Evolutionary conservation across 176 grass and related monocot species (phyloP).

Genomic region (Phyllostachys edulis): DNA sequence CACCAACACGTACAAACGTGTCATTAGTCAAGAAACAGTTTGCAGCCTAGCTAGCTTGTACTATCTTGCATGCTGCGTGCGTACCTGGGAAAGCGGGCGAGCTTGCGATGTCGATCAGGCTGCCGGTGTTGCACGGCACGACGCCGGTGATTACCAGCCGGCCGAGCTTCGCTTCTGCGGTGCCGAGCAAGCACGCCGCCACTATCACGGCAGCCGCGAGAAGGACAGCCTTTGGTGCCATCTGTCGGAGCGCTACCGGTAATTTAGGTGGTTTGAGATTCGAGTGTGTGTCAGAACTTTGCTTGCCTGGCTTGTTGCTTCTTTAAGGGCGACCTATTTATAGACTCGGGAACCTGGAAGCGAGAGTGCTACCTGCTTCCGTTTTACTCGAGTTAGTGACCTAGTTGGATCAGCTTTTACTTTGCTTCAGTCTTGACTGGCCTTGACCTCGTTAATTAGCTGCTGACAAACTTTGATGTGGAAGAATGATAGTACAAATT

Average conservation of each 20-base stretch:
- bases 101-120: constrained; percentile 51
- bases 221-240: constrained; percentile 28
- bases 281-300: background rate
- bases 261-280: background rate
- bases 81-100: constrained; percentile 52
- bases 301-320: background rate
- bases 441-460: background rate
- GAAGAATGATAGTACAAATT: background rate
- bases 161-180: constrained; percentile 29
- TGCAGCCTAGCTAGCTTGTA: background rate
- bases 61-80: background rate
- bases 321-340: background rate
- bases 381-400: background rate
- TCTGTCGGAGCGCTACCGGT: background rate
- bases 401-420: background rate
- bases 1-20: background rate
- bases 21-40: background rate
- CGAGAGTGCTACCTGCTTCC: background rate
- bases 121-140: constrained; percentile 58
- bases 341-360: background rate
- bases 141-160: constrained; percentile 41
- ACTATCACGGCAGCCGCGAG: background rate
- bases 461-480: background rate
- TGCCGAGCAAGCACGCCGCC: background rate
- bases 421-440: background rate